Evolutionary conservation across 2,329 filamentous ascomycete species (phyloP).

Genomic region (Ampelomyces quisqualis): DNA sequence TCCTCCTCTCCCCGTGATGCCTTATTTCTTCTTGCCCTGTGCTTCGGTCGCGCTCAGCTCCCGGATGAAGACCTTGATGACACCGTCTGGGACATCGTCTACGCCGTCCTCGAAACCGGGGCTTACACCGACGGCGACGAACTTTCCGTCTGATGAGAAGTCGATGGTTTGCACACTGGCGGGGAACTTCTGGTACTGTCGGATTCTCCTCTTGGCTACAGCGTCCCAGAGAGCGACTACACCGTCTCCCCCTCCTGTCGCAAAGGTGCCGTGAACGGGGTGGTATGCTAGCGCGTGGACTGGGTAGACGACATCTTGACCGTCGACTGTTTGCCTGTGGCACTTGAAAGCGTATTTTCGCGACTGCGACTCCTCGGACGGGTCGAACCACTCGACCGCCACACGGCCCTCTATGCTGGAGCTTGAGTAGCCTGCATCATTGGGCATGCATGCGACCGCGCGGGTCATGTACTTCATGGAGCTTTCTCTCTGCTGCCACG

Average conservation of each 20-base stretch:
- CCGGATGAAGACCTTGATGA: conserved; percentile 73
- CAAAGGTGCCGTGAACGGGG: conserved; percentile 78
- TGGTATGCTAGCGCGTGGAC: conserved; percentile 91
- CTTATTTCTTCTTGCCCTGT: conserved; percentile 72
- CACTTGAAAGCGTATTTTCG: conserved; percentile 99
- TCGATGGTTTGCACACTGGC: conserved; percentile 74
- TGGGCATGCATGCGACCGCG: conserved; percentile 92
- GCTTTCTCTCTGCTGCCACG: conserved; percentile 92
- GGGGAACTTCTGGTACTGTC: conserved; percentile 82
- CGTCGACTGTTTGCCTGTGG: conserved; percentile 74
- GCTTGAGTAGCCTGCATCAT: conserved; percentile 89
- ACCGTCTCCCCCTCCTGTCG: conserved; percentile 84
- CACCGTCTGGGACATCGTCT: conserved; percentile 74
- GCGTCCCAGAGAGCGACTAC: conserved; percentile 94
- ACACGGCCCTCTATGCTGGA: conserved; percentile 93
- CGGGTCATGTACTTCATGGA: conserved; percentile 95
- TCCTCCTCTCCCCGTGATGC: neutral
- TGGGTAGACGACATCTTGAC: conserved; percentile 81
- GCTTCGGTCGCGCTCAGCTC: conserved; percentile 87
- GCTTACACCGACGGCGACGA: conserved; percentile 76
- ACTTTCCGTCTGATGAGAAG: conserved; percentile 76
- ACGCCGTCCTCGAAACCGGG: conserved; percentile 87
- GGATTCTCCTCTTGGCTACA: conserved; percentile 82
- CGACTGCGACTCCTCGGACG: conserved; percentile 79
- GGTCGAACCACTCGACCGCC: conserved; percentile 97